phyloP scores from a whole-genome alignment of 768 basidiomycete species.

The Pleurotus citrinopileatus region DNA sequence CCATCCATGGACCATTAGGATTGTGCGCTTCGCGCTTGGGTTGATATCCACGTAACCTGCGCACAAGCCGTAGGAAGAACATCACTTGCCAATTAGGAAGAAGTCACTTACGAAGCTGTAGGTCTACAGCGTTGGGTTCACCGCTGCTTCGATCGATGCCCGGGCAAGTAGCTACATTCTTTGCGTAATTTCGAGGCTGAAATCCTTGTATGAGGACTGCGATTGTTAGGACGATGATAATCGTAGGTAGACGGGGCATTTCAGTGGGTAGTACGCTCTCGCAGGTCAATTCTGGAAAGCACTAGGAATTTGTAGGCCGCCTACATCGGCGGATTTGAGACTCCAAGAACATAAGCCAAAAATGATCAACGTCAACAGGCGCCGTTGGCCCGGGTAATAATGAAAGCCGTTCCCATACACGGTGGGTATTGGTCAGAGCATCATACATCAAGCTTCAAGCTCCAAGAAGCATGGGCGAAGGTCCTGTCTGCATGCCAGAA shows the following conservation, averaged over 20 bases:
- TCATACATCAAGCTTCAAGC: too few relatives aligned
- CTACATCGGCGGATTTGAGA: background rate
- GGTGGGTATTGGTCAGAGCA: too few relatives aligned
- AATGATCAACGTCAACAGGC: too few relatives aligned
- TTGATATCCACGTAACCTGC: slow-evolving; percentile 68
- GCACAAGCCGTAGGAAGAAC: background rate
- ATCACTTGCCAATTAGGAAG: background rate
- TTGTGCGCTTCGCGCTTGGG: slow-evolving; percentile 42
- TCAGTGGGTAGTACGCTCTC: too few relatives aligned
- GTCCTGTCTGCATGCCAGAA: too few relatives aligned
- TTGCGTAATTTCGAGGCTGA: slow-evolving; percentile 33
- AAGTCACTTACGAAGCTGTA: slow-evolving; percentile 45
- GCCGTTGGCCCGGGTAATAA: too few relatives aligned
- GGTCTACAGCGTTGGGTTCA: slow-evolving; percentile 30
- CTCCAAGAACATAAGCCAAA: background rate
- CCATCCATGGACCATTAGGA: slow-evolving; percentile 79
- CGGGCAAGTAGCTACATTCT: slow-evolving; percentile 34
- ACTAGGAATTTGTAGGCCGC: background rate
- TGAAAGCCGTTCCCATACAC: too few relatives aligned
- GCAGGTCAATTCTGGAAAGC: background rate
- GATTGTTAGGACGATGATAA: background rate
- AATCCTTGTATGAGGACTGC: slow-evolving; percentile 21
- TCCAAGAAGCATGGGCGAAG: too few relatives aligned
- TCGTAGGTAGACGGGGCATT: background rate
- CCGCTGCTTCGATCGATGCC: slow-evolving; percentile 34